These are phyloP conservation scores for Apostasia shenzhenica DNA, from an alignment of 106 monocot genomes.

Conservation along the genomic window DNA sequence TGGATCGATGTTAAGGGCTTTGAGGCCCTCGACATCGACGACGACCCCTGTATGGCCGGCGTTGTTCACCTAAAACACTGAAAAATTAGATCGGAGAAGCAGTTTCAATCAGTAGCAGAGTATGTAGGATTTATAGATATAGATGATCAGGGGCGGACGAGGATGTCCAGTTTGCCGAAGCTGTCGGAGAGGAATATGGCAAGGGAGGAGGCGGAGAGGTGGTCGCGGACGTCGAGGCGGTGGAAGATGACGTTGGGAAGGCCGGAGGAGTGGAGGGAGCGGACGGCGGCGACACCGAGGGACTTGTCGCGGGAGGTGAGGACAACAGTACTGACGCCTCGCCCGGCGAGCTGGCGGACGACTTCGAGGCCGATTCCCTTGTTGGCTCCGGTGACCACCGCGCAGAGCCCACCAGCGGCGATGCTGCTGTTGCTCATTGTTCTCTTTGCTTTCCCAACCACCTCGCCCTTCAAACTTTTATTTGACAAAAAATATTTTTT, in stretches of 20 bases:
- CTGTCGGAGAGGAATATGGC: slow-evolving; percentile 20
- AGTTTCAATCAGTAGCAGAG: not conserved
- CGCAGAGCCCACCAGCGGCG: slow-evolving; percentile 6
- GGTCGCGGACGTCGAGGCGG: slow-evolving; percentile 46
- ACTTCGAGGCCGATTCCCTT: slow-evolving; percentile 61
- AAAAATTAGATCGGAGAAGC: not conserved
- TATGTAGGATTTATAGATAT: not conserved
- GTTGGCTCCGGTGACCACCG: slow-evolving; percentile 75
- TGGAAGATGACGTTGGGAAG: slow-evolving; percentile 36
- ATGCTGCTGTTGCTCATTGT: not conserved
- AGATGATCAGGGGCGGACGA: slow-evolving; percentile 16
- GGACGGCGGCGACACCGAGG: slow-evolving; percentile 27
- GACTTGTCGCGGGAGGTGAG: slow-evolving; percentile 47
- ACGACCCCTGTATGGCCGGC: slow-evolving; percentile 33
- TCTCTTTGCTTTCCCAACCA: too few species aligned
- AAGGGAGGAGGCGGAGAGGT: slow-evolving; percentile 17
- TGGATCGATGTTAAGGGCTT: slow-evolving; percentile 48
- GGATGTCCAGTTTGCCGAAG: slow-evolving; percentile 62
- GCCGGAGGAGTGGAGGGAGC: slow-evolving; percentile 21
- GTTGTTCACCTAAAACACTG: slow-evolving; percentile 43
- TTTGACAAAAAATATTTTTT: too few species aligned
- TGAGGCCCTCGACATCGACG: slow-evolving; percentile 35
- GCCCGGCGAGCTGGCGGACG: slow-evolving; percentile 34
- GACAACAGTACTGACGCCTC: slow-evolving; percentile 35
- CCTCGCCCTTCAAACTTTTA: too few species aligned